Evolutionary conservation across 2,329 filamentous ascomycete species (phyloP), one percentile per base, ranked within the genome.

Genomic region (Amauroascus niger): DNA sequence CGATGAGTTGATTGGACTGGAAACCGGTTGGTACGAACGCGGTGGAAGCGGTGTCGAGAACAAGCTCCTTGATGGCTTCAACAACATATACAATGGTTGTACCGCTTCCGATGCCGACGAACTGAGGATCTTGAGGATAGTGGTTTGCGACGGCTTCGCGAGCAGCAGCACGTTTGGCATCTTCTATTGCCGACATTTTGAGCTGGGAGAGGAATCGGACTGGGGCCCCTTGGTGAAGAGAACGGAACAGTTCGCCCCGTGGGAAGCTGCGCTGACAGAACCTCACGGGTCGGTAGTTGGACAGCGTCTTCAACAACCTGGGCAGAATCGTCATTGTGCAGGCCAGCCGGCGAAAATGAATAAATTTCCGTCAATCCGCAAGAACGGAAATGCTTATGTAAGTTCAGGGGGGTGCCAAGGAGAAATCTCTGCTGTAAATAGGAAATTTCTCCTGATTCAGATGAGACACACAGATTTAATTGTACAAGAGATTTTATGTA

Each of bases 21-120:
- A 84, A 91, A 22, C 93, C 93, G 0, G 93, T 98, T 6, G 93
- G 91, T 28, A 95, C 79, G 71, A 96, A 98, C 65, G 81, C 83
- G 76, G 95, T 95, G 60, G 73, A 56, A 13, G 68, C 69, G 40
- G 71, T 73, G 40, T 75, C 70, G 9, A 71, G 57, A 2, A 68
- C 70, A 16, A 76, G 68, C 49, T 70, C 70, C 58, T 74, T 74
- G 65, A 84, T 84, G 26, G 81, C 81, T 62, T 84, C 79, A 55
- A 84, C 80, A 55, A 83, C 81, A 66, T 84, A 84, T 61, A 83
- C 78, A 57, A 84, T 82, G 18, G 81, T 84, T 37, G 78, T 81
- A 49, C 81, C 81, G 45, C 77, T 81, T 56, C 81, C 81, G 61
- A 84, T 84, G 57, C 81, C 81, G 39, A 84, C 78, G 63, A 78